Evolutionary conservation across 148 eudicot genomes (phyloP).

Genomic region (Dysphania ambrosioides): DNA sequence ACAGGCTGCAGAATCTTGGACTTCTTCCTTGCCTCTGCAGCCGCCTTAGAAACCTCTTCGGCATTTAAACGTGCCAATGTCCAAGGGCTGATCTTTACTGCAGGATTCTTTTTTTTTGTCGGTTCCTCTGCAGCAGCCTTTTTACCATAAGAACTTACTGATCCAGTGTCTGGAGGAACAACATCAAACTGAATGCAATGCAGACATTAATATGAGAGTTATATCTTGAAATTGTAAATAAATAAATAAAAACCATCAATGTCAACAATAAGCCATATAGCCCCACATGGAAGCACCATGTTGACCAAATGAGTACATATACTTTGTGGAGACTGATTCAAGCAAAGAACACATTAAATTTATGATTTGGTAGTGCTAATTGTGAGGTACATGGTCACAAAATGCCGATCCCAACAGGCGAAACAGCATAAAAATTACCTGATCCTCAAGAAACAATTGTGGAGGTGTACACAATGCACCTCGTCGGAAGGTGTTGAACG

Average conservation of each 20-base stretch:
- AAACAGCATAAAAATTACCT: constrained; percentile 37
- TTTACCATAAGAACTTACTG: constrained; percentile 87
- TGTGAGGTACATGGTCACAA: not conserved
- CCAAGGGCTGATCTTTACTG: constrained; percentile 98
- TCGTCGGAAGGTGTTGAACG: constrained; percentile 76
- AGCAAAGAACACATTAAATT: not conserved
- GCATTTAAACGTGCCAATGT: constrained; percentile 85
- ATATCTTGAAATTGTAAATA: not conserved
- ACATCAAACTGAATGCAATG: constrained; percentile 71
- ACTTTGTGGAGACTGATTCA: not conserved
- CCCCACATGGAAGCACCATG: not conserved
- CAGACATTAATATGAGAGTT: constrained; percentile 23
- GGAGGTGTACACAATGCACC: constrained; percentile 99
- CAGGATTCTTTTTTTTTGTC: constrained; percentile 68
- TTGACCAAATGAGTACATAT: not conserved
- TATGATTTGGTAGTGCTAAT: not conserved
- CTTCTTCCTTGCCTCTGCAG: constrained; percentile 92
- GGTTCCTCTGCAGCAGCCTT: constrained; percentile 52
- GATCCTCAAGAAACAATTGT: constrained; percentile 85
- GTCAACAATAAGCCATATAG: not conserved
- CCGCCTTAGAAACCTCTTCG: constrained; percentile 86
- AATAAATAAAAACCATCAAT: not conserved
- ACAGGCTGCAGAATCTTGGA: constrained; percentile 87
- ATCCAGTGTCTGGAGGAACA: constrained; percentile 82
- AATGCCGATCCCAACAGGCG: not conserved